phyloP scores from a whole-genome alignment of 1,284 basidiomycete genomes.

The Grifola frondosa region DNA sequence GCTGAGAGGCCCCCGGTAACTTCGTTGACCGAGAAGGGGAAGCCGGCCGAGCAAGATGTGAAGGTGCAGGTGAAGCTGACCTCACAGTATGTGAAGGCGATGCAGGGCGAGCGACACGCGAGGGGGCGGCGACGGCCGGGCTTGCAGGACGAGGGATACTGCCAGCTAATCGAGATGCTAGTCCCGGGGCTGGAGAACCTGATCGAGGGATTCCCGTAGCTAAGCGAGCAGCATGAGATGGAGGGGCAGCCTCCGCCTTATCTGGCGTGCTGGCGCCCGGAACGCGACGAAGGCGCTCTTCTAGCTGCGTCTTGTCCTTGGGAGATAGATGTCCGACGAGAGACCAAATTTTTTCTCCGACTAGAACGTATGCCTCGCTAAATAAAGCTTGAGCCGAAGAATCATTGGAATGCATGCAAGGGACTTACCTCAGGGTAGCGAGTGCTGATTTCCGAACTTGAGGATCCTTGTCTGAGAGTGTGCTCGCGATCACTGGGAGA shows the following conservation, averaged over 20 bases:
- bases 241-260: slow-evolving; percentile 39
- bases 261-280: slow-evolving; percentile 59
- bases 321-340: slow-evolving; percentile 74
- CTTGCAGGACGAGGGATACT: slow-evolving; percentile 63
- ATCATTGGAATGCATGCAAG: neutral
- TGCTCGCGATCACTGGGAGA: slow-evolving; percentile 75
- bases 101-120: slow-evolving; percentile 57
- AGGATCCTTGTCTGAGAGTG: slow-evolving; percentile 89
- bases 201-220: slow-evolving; percentile 49
- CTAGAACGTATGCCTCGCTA: slow-evolving; percentile 80
- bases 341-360: slow-evolving; percentile 86
- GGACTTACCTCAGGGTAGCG: slow-evolving; percentile 62
- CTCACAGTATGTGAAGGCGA: slow-evolving; percentile 56
- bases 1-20: slow-evolving; percentile 32
- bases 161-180: slow-evolving; percentile 38
- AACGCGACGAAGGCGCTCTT: slow-evolving; percentile 85
- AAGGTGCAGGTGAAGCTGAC: slow-evolving; percentile 50
- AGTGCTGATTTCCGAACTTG: slow-evolving; percentile 84
- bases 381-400: neutral
- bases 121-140: slow-evolving; percentile 51
- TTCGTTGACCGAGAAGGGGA: slow-evolving; percentile 42
- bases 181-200: slow-evolving; percentile 49
- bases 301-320: slow-evolving; percentile 90
- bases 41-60: slow-evolving; percentile 41
- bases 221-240: slow-evolving; percentile 53